Evolutionary conservation across 371 early-diverging fungal species (phyloP).

Genomic region (Circinella umbellata): DNA sequence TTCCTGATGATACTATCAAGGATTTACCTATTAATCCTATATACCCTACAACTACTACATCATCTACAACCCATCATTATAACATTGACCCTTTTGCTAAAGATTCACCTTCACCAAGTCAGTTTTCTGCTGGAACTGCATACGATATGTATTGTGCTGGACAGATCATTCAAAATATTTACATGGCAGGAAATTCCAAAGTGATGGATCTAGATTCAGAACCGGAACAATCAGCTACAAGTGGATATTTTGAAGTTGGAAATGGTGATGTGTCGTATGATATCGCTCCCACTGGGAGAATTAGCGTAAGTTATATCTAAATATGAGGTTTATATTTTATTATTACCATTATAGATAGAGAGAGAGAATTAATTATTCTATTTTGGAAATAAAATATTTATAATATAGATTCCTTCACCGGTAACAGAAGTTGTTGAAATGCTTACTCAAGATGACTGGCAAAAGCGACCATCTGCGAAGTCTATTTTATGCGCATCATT

Average conservation of each 20-base stretch:
- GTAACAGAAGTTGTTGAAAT: slow-evolving; percentile 55
- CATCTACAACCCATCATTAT: slow-evolving; percentile 18
- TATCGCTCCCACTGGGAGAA: slow-evolving; percentile 39
- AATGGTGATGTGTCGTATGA: slow-evolving; percentile 45
- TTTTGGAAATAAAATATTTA: neutral
- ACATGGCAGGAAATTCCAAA: slow-evolving; percentile 42
- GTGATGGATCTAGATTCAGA: slow-evolving; percentile 37
- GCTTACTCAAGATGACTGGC: slow-evolving; percentile 51
- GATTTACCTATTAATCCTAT: slow-evolving; percentile 28
- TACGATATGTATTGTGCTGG: slow-evolving; percentile 65
- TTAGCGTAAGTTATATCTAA: slow-evolving; percentile 23
- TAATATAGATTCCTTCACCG: slow-evolving; percentile 45
- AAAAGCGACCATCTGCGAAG: slow-evolving; percentile 58
- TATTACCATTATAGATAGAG: neutral
- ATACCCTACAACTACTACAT: slow-evolving; percentile 25
- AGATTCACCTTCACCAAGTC: slow-evolving; percentile 8
- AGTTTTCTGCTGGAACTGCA: slow-evolving; percentile 45
- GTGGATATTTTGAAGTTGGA: slow-evolving; percentile 44
- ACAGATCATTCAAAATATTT: slow-evolving; percentile 54
- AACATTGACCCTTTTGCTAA: slow-evolving; percentile 36
- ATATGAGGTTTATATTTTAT: too few relatives aligned
- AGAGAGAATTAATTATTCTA: neutral
- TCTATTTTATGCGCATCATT: slow-evolving; percentile 57
- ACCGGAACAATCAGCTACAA: slow-evolving; percentile 25
- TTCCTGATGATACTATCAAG: neutral